Percentiles rank a stretch among this genome's conserved stretches.
Evolutionary conservation across 2,329 filamentous ascomycete species (phyloP).

Genomic region (Chaetoscypha palmicola): DNA sequence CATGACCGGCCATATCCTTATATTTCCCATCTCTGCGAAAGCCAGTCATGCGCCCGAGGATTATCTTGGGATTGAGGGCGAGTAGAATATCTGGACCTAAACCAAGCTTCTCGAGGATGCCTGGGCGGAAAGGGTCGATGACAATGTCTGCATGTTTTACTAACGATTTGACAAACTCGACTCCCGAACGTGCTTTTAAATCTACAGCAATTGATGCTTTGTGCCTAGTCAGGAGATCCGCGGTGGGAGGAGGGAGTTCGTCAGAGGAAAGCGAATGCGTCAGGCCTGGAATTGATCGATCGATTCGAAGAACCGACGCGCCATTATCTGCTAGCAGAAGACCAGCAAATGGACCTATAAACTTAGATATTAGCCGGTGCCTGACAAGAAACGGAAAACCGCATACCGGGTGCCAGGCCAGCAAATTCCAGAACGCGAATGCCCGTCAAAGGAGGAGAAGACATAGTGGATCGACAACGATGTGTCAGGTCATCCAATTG

Average conservation of each 20-base stretch:
- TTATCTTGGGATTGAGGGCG: conserved; percentile 62
- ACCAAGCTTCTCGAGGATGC: conserved; percentile 78
- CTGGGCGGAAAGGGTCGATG: conserved; percentile 90
- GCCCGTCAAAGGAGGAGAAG: conserved; percentile 42
- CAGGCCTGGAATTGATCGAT: conserved; percentile 49
- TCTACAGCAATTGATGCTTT: conserved; percentile 77
- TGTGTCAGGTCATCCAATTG: conserved; percentile 32
- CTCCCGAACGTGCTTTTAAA: conserved; percentile 60
- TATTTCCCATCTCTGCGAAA: conserved; percentile 86
- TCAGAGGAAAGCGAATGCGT: conserved; percentile 35
- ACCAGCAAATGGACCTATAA: conserved; percentile 74
- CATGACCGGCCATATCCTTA: conserved; percentile 81
- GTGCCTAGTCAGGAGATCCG: conserved; percentile 70
- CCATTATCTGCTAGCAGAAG: conserved; percentile 86
- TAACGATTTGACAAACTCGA: conserved; percentile 60
- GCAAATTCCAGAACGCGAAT: conserved; percentile 60
- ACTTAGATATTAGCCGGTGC: conserved; percentile 3
- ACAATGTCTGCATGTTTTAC: conserved; percentile 63
- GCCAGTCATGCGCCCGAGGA: conserved; percentile 82
- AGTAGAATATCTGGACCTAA: conserved; percentile 64
- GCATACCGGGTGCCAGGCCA: conserved; percentile 50
- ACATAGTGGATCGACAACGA: conserved; percentile 26
- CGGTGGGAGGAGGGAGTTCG: conserved; percentile 40
- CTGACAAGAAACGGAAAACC: conserved; percentile 37
- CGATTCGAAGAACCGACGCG: conserved; percentile 79